Percentiles rank a stretch among this genome's conserved stretches.
Conservation (phyloP, 2,329 filamentous ascomycete genomes). For the Cylindrodendrum hubeiense region DNA sequence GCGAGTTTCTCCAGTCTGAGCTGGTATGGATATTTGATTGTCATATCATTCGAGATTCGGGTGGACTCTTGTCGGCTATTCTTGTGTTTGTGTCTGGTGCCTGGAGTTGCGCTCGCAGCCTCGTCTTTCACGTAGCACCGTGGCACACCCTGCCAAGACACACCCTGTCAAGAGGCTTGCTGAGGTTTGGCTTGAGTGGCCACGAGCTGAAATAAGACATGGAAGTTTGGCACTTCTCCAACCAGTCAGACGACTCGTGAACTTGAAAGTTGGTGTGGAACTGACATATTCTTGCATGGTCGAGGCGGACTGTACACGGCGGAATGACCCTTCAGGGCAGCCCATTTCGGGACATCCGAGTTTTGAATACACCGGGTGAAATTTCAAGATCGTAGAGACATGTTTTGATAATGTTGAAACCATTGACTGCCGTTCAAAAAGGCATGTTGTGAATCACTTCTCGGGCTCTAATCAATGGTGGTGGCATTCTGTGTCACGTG, state of each 20-base stretch:
- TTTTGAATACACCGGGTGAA: too few relatives aligned
- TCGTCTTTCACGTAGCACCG: background rate
- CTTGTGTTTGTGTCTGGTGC: background rate
- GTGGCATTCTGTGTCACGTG: conserved; percentile 9
- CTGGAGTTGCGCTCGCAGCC: background rate
- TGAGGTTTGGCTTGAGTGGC: background rate
- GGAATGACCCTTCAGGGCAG: too few relatives aligned
- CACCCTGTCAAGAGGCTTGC: background rate
- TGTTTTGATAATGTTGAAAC: too few relatives aligned
- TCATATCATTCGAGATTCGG: too few relatives aligned
- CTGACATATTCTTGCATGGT: background rate
- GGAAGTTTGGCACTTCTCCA: background rate
- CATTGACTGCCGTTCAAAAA: background rate
- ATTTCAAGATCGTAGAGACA: too few relatives aligned
- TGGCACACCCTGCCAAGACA: background rate
- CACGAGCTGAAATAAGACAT: background rate
- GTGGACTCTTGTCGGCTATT: too few relatives aligned
- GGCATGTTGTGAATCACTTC: background rate
- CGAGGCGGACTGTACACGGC: too few relatives aligned
- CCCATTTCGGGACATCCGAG: too few relatives aligned
- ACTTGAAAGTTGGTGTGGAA: background rate
- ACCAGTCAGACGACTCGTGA: background rate
- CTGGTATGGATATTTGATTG: too few relatives aligned
- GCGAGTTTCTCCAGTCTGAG: too few relatives aligned
- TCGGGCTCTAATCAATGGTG: background rate